These are phyloP conservation scores for Colletotrichum sublineola DNA, from an alignment of 2,329 filamentous ascomycete genomes.

Conservation along the genomic window DNA sequence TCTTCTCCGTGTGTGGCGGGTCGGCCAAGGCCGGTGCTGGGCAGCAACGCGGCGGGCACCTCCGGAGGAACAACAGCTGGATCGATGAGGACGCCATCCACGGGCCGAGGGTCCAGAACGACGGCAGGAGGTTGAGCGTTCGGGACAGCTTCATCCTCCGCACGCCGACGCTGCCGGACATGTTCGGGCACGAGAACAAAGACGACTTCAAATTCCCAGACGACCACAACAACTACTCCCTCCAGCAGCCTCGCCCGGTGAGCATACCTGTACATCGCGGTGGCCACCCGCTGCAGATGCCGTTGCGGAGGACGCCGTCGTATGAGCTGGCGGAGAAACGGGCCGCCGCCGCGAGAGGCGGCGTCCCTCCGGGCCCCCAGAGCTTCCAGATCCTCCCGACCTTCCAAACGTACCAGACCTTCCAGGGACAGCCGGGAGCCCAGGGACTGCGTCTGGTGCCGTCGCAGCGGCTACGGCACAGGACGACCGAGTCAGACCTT, in stretches of 20 bases:
- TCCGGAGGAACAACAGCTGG: conserved; percentile 53
- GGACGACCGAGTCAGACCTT: conserved; percentile 62
- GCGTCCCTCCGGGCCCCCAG: conserved; percentile 29
- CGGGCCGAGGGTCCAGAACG: conserved; percentile 57
- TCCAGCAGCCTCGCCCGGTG: conserved; percentile 34
- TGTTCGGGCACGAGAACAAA: conserved; percentile 43
- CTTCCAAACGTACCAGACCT: neutral
- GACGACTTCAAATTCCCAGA: conserved; percentile 36
- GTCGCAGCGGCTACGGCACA: conserved; percentile 45
- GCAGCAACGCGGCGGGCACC: conserved; percentile 16
- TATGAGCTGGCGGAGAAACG: conserved; percentile 41
- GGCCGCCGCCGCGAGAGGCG: conserved; percentile 41
- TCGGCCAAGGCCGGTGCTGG: neutral
- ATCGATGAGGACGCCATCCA: conserved; percentile 66
- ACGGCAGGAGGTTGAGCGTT: conserved; percentile 48
- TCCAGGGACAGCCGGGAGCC: conserved; percentile 34
- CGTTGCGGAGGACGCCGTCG: conserved; percentile 36
- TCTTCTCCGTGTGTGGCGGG: conserved; percentile 46
- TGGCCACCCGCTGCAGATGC: conserved; percentile 24
- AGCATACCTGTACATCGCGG: conserved; percentile 19
- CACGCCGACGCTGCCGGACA: conserved; percentile 54
- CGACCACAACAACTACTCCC: conserved; percentile 31
- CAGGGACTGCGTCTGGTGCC: conserved; percentile 37
- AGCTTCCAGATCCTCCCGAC: neutral
- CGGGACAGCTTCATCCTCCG: conserved; percentile 50